Percentiles rank a stretch among this genome's conserved stretches.
These are phyloP conservation scores for Penicillium oxalicum DNA, from an alignment of 2,329 filamentous ascomycete genomes.

Conservation along the genomic window DNA sequence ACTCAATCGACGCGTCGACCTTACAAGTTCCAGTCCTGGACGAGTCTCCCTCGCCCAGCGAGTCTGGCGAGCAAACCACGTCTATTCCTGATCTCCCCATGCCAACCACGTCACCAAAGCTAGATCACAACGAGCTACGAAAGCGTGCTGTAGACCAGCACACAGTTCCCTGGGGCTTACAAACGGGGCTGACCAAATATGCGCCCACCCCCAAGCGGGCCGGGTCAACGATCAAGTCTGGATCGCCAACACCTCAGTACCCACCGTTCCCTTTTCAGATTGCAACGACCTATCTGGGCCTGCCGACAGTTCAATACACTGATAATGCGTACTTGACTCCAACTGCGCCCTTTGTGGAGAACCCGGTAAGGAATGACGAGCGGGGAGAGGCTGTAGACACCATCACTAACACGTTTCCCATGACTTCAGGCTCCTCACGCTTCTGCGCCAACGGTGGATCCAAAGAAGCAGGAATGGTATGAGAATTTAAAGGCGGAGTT, in stretches of 20 bases:
- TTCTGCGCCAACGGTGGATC: slow-evolving; percentile 44
- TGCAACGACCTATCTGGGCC: slow-evolving; percentile 47
- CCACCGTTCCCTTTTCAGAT: slow-evolving; percentile 52
- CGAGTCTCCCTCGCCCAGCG: slow-evolving; percentile 16
- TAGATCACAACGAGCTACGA: slow-evolving; percentile 21
- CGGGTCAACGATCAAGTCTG: slow-evolving; percentile 53
- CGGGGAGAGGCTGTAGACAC: neutral
- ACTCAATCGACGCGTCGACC: slow-evolving; percentile 4
- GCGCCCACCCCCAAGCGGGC: slow-evolving; percentile 58
- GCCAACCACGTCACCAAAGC: slow-evolving; percentile 18
- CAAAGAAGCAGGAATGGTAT: slow-evolving; percentile 50
- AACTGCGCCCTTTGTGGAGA: slow-evolving; percentile 49
- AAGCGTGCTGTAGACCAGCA: slow-evolving; percentile 26
- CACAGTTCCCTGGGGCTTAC: slow-evolving; percentile 49
- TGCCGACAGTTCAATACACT: slow-evolving; percentile 46
- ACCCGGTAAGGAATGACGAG: slow-evolving; percentile 47
- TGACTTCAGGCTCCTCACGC: slow-evolving; percentile 49
- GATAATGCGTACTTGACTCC: slow-evolving; percentile 47
- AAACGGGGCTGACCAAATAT: slow-evolving; percentile 52
- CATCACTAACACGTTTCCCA: neutral
- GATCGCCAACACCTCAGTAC: slow-evolving; percentile 45
- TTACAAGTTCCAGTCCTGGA: slow-evolving; percentile 1
- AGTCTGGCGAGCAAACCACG: slow-evolving; percentile 26
- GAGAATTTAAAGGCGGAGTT: slow-evolving; percentile 49
- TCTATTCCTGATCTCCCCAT: slow-evolving; percentile 24